Evolutionary conservation across 345 rosid species (phyloP), one percentile per base, ranked within the genome.

Genomic region (Lumnitzera littorea): DNA sequence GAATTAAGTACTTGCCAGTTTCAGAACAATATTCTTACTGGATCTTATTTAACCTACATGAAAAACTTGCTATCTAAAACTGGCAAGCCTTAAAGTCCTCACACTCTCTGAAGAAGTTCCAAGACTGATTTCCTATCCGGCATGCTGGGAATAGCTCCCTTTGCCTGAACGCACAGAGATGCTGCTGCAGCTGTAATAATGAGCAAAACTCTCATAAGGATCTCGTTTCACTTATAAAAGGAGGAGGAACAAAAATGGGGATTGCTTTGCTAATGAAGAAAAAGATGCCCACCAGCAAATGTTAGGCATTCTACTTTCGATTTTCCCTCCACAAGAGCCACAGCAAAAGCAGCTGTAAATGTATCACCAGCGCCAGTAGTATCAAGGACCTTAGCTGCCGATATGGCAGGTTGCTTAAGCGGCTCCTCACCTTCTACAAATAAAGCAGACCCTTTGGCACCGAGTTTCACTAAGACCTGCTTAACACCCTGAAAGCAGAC

Each of bases 341-440:
- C 99, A 13, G 97, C 96, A 79, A 90, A 94, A 12, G 99, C 82
- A 43, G 99, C 95, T 3, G 97, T 94, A 65, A 86, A 94, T 46
- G 99, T 94, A 74, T 94, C 99, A 10, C 99, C 99, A 1, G 99
- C 99, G 60, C 99, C 99, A 12, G 99, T 94, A 2, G 99, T 88
- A 78, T 94, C 99, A 2, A 90, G 49, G 13, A 90, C 96, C 71
- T 71, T 80, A 60, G 77, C 68, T 57, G 95, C 95, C 13, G 84
- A 63, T 70, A 94, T 79, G 24, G 84, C 76, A 14, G 96, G 77
- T 65, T 94, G 99, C 64, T 61, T 76, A 56, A 88, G 80, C 24
- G 96, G 87, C 36, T 82, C 68, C 61, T 87, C 64, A 27, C 96
- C 95, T 72, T 90, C 74, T 24, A 84, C 75, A 55, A 94, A 90